These are phyloP conservation scores for Bocquillonia castaneifolia DNA, from an alignment of 441 rosid genomes.

Conservation along the genomic window DNA sequence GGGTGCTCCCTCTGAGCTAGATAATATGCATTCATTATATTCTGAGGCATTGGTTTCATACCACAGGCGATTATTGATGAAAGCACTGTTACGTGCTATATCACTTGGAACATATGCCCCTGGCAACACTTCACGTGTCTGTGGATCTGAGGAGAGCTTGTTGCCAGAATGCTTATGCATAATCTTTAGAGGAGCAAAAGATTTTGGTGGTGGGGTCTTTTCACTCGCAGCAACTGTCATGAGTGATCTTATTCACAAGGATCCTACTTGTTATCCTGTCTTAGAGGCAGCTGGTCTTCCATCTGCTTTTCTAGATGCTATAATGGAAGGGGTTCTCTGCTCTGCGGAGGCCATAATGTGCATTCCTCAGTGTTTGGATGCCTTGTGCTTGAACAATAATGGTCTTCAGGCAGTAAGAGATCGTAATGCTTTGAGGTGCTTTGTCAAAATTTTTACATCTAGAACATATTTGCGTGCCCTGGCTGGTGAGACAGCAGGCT, in stretches of 20 bases:
- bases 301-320: constrained; percentile 88
- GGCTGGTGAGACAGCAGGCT: constrained; percentile 73
- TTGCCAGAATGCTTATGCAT: constrained; percentile 81
- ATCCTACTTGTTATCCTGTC: constrained; percentile 86
- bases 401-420: constrained; percentile 94
- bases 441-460: constrained; percentile 88
- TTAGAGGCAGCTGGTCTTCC: constrained; percentile 92
- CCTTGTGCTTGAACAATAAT: constrained; percentile 80
- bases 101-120: constrained; percentile 97
- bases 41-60: constrained; percentile 87
- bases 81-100: constrained; percentile 84
- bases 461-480: constrained; percentile 72
- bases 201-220: constrained; percentile 97
- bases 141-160: constrained; percentile 86
- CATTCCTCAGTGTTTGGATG: constrained; percentile 98
- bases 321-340: constrained; percentile 82
- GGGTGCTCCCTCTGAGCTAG: constrained; percentile 47
- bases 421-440: constrained; percentile 77
- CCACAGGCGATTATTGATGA: constrained; percentile 70
- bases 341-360: constrained; percentile 94
- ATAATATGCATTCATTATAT: constrained; percentile 58
- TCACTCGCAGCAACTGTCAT: constrained; percentile 92
- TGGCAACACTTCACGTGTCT: constrained; percentile 73
- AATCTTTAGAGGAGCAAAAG: constrained; percentile 82
- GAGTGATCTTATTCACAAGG: constrained; percentile 98